Conservation (phyloP, 768 basidiomycete species). For the Zangia roseola region DNA sequence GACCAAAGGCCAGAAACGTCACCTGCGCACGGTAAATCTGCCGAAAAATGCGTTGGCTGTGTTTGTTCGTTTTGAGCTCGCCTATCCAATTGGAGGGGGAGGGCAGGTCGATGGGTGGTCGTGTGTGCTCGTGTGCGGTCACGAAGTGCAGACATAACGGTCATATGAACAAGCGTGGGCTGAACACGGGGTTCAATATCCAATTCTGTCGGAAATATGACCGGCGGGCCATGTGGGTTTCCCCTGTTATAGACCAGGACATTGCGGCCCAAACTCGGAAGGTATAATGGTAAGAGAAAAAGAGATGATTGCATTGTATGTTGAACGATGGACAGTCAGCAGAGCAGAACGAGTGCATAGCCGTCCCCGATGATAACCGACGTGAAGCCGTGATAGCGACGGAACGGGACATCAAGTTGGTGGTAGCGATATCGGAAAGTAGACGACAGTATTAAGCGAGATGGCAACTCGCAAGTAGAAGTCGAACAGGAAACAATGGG, state of each 20-base stretch:
- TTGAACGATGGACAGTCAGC: conserved; percentile 4
- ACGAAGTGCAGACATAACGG: not conserved
- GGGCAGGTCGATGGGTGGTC: not conserved
- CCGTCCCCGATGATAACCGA: not conserved
- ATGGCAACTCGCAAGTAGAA: conserved; percentile 1
- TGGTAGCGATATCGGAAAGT: not conserved
- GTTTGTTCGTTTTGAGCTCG: not conserved
- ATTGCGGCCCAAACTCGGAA: conserved; percentile 1
- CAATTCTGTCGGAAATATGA: conserved; percentile 13
- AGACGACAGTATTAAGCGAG: conserved; percentile 4
- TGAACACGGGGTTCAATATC: not conserved
- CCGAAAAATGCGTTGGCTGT: conserved; percentile 5
- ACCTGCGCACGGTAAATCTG: conserved; percentile 10
- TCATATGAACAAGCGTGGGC: conserved; percentile 1
- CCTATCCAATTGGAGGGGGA: not conserved
- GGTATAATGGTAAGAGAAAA: not conserved
- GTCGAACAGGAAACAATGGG: conserved; percentile 1
- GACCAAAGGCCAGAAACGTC: not conserved
- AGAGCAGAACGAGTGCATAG: not conserved
- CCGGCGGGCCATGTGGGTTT: conserved; percentile 12
- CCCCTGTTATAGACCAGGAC: conserved; percentile 1
- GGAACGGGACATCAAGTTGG: not conserved
- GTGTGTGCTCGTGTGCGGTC: too few species aligned
- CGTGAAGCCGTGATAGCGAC: not conserved
- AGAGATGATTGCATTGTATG: not conserved